Evolutionary conservation across 2,329 filamentous ascomycete species (phyloP).

Genomic region (Microascus cirrosus): DNA sequence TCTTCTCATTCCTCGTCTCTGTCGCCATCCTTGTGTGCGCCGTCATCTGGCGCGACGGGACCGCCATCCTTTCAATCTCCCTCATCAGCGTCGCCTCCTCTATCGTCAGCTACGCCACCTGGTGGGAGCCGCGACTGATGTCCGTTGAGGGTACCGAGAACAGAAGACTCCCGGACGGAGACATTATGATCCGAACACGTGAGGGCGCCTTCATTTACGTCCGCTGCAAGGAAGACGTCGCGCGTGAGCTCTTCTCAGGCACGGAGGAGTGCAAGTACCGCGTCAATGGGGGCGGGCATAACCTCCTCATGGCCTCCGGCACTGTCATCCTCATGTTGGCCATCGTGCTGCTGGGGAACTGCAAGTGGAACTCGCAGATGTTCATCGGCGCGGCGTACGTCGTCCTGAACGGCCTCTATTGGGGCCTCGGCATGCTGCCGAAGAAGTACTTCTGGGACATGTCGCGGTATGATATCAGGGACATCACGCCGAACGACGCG

Average conservation of each 20-base stretch:
- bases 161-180: slow-evolving; percentile 33
- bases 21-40: slow-evolving; percentile 34
- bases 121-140: slow-evolving; percentile 43
- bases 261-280: slow-evolving; percentile 49
- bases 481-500: slow-evolving; percentile 28
- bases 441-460: slow-evolving; percentile 44
- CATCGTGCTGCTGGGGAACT: slow-evolving; percentile 51
- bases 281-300: slow-evolving; percentile 31
- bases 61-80: slow-evolving; percentile 29
- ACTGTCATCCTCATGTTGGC: slow-evolving; percentile 51
- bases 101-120: slow-evolving; percentile 44
- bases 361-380: slow-evolving; percentile 48
- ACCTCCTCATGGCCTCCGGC: slow-evolving; percentile 42
- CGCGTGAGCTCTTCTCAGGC: slow-evolving; percentile 50
- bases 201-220: slow-evolving; percentile 49
- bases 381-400: slow-evolving; percentile 48
- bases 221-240: slow-evolving; percentile 45
- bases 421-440: slow-evolving; percentile 40
- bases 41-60: slow-evolving; percentile 22
- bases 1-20: slow-evolving; percentile 27
- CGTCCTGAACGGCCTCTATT: slow-evolving; percentile 47
- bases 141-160: slow-evolving; percentile 25
- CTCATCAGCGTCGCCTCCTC: slow-evolving; percentile 41
- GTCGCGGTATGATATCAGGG: slow-evolving; percentile 32
- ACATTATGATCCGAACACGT: slow-evolving; percentile 50